Conservation (phyloP, 805 yeast genomes). For the Ogataea sp. region DNA sequence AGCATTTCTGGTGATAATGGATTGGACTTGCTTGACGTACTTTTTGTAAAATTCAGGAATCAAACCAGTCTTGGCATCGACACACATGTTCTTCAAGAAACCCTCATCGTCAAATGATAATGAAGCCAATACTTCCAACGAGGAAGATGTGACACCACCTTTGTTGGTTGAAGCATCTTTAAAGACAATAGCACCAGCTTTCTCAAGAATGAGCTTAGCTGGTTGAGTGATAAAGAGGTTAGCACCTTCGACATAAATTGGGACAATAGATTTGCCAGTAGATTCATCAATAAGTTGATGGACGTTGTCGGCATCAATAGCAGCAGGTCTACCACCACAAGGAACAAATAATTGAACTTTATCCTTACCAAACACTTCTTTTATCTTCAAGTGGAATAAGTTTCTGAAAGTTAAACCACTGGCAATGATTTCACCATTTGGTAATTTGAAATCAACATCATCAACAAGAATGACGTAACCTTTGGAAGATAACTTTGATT, state of each 20-base stretch:
- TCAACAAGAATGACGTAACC: slow-evolving; percentile 86
- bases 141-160: slow-evolving; percentile 98
- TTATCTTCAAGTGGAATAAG: slow-evolving; percentile 71
- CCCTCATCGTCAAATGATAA: slow-evolving; percentile 81
- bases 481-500: slow-evolving; percentile 51
- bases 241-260: slow-evolving; percentile 96
- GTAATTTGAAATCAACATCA: slow-evolving; percentile 70
- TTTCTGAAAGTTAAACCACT: slow-evolving; percentile 90
- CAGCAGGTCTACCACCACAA: slow-evolving; percentile 98
- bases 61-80: slow-evolving; percentile 39
- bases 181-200: slow-evolving; percentile 78
- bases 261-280: slow-evolving; percentile 70
- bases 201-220: slow-evolving; percentile 80
- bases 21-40: slow-evolving; percentile 84
- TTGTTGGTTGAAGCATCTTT: slow-evolving; percentile 97
- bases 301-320: slow-evolving; percentile 83
- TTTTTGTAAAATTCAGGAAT: slow-evolving; percentile 69
- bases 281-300: slow-evolving; percentile 58
- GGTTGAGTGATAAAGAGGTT: slow-evolving; percentile 91
- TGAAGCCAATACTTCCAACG: slow-evolving; percentile 91
- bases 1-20: slow-evolving; percentile 69
- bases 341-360: slow-evolving; percentile 86
- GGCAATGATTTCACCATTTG: slow-evolving; percentile 62
- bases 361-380: slow-evolving; percentile 48
- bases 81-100: slow-evolving; percentile 75